Evolutionary conservation across 208 protist species (phyloP).

Genomic region (Trichomonas vaginalis): DNA sequence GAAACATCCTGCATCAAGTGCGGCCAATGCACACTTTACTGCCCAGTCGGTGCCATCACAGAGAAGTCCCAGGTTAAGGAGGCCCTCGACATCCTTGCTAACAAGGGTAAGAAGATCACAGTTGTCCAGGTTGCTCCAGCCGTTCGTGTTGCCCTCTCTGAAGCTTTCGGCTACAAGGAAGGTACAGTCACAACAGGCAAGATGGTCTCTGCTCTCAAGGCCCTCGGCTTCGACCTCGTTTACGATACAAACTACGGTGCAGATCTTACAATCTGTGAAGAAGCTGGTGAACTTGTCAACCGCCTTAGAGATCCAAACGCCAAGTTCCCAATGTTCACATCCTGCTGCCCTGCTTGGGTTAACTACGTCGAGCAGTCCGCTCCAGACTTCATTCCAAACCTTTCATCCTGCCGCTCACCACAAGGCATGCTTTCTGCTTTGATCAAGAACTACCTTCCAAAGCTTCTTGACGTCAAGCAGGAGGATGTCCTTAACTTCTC

Average conservation of each 20-base stretch:
- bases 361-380: conserved; percentile 24
- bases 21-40: conserved; percentile 43
- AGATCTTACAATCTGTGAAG: conserved; percentile 40
- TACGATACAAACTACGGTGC: conserved; percentile 39
- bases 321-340: conserved; percentile 36
- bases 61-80: conserved; percentile 27
- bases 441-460: background rate
- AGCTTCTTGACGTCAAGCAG: background rate
- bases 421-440: background rate
- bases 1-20: conserved; percentile 42
- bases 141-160: conserved; percentile 29
- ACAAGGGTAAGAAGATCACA: background rate
- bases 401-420: background rate
- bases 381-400: background rate
- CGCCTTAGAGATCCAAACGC: conserved; percentile 20
- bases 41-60: conserved; percentile 35
- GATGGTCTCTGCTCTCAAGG: conserved; percentile 31
- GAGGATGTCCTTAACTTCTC: background rate
- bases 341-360: conserved; percentile 39
- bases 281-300: conserved; percentile 31
- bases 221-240: conserved; percentile 38
- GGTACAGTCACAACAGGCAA: conserved; percentile 27
- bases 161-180: conserved; percentile 30
- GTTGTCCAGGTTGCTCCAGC: conserved; percentile 36
- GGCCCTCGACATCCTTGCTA: conserved; percentile 12